Evolutionary conservation across 2,329 filamentous ascomycete genomes (phyloP), one percentile per base, ranked within the genome.

Genomic region (Cordyceps cicadae): DNA sequence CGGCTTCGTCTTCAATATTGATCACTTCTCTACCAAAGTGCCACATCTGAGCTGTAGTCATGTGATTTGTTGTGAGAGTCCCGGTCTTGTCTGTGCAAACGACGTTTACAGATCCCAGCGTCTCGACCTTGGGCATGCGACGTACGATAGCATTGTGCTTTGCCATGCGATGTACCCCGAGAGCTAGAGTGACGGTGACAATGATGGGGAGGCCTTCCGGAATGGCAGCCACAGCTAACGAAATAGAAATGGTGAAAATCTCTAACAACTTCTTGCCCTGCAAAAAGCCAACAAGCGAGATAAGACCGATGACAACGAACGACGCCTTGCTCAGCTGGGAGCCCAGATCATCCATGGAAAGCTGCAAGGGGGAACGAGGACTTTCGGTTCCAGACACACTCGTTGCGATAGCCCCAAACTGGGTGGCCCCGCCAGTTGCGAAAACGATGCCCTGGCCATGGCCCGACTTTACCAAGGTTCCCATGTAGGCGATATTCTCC

Each of bases 21-120:
- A 85, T 68, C 9, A 80, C 74, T 19, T 77, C 73, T 19, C 83
- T 82, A 65, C 92, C 90, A 72, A 96, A 96, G 71, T 93, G 90
- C 94, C 94, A 99, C 79, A 99, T 87, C 70, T 94, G 96, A 17
- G 92, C 92, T 0, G 92, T 92, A 0, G 94, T 96, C 94, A 99
- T 97, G 71, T 99, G 94, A 71, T 97, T 99, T 71, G 92, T 92
- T 0, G 94, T 99, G 63, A 99, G 77, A 1, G 94, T 99, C 37
- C 93, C 87, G 3, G 61, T 99, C 77, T 99, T 99, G 79, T 99
- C 94, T 66, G 92, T 97, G 77, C 95, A 99, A 7, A 99, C 91
- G n/a, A 99, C 92, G 69, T 97, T 99, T 62, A 99, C 94, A n/a
- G 92, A 97, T 9, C 95, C 95, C 5, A 99, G 77, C 0, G 94